phyloP scores from a whole-genome alignment of 106 monocot genomes.

The Xerophyta viscosa region DNA sequence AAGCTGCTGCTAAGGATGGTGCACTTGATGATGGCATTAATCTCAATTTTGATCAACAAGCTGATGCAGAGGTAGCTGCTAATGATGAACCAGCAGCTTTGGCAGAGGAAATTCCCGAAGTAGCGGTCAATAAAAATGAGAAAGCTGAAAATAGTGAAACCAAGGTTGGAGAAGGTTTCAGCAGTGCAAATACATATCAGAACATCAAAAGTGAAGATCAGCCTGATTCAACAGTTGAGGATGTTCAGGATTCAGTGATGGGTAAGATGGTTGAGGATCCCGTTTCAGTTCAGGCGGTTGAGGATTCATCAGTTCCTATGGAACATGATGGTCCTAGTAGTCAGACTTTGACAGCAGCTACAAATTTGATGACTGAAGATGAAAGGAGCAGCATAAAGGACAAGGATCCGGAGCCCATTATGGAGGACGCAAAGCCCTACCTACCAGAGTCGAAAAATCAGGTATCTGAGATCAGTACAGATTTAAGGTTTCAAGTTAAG shows the following conservation, averaged over 20 bases:
- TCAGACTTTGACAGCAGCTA: neutral
- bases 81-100: slow-evolving; percentile 1
- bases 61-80: neutral
- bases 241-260: slow-evolving; percentile 9
- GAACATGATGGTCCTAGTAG: slow-evolving; percentile 5
- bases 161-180: slow-evolving; percentile 4
- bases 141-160: slow-evolving; percentile 8
- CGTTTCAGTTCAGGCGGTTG: neutral
- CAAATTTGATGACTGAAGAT: slow-evolving; percentile 2
- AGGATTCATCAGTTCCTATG: slow-evolving; percentile 12
- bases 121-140: slow-evolving; percentile 7
- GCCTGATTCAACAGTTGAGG: slow-evolving; percentile 4
- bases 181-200: slow-evolving; percentile 2
- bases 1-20: slow-evolving; percentile 10
- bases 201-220: slow-evolving; percentile 6
- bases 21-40: slow-evolving; percentile 9
- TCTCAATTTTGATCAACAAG: slow-evolving; percentile 8
- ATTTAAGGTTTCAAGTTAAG: slow-evolving; percentile 74
- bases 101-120: slow-evolving; percentile 12
- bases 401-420: slow-evolving; percentile 19
- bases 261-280: no score
- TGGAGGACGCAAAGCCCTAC: slow-evolving; percentile 26
- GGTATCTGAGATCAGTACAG: slow-evolving; percentile 86
- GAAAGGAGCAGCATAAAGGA: slow-evolving; percentile 10
- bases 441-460: slow-evolving; percentile 39